Conservation (phyloP, 2,329 filamentous ascomycete species). For the Rhinocladiella similis region DNA sequence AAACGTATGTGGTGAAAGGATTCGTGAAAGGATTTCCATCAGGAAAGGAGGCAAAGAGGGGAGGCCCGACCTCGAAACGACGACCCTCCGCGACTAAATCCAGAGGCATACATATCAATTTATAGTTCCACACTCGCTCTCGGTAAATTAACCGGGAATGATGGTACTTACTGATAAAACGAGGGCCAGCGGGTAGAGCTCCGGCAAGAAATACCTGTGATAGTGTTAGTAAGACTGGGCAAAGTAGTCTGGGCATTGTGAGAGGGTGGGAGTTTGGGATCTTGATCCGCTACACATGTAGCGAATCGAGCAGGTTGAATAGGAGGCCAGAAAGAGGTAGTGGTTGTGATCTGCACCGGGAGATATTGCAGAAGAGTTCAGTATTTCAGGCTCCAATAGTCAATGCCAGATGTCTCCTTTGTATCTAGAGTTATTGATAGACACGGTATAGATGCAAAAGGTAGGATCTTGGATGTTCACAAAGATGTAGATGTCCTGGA, state of each 20-base stretch:
- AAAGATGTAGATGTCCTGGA: not conserved
- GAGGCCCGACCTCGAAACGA: slow-evolving; percentile 5
- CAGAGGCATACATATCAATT: slow-evolving; percentile 6
- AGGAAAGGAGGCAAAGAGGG: not conserved
- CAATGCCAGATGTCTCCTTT: too few relatives aligned
- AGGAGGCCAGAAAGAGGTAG: not conserved
- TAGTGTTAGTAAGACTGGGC: slow-evolving; percentile 21
- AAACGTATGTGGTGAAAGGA: not conserved
- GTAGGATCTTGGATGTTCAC: not conserved
- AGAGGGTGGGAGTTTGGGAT: not conserved
- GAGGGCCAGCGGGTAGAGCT: slow-evolving; percentile 19
- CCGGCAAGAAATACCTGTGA: slow-evolving; percentile 25
- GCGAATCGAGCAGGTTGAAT: not conserved
- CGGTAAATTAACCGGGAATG: not conserved
- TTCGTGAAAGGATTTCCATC: slow-evolving; percentile 5
- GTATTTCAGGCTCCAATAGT: too few relatives aligned
- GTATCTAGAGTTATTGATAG: too few relatives aligned
- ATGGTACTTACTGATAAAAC: slow-evolving; percentile 14
- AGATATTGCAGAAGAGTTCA: not conserved
- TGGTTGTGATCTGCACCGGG: not conserved
- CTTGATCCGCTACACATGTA: not conserved
- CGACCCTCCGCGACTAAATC: slow-evolving; percentile 3
- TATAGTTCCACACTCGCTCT: not conserved
- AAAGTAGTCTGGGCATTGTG: slow-evolving; percentile 14
- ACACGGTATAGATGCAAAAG: too few relatives aligned